Evolutionary conservation across 768 basidiomycete genomes (phyloP), one percentile per base, ranked within the genome.

Genomic region (Naganishia vaughanmartiniae): DNA sequence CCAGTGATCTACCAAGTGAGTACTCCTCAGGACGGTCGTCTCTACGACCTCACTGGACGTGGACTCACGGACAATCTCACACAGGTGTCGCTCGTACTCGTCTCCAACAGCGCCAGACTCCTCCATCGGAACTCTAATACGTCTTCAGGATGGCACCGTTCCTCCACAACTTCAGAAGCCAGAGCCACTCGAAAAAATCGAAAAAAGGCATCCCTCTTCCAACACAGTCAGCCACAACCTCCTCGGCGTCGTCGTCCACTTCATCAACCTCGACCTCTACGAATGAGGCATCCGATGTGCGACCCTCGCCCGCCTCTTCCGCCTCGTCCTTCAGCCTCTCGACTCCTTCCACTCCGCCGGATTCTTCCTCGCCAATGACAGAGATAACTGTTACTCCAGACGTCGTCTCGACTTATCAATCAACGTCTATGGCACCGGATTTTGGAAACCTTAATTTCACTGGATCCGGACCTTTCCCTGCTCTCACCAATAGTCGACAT

Each of bases 211-310:
- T 17, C 7, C 33, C 57, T 36, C 19, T 51, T n/a, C n/a, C 48
- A 1, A 51, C 3, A 6, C n/a, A 51, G 6, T 26, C 48, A 26
- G n/a, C 48, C 48, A 6, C 48, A n/a, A 21, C 48, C 7, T 51
- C 48, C 19, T 51, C 48, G 48, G 24, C 48, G 48, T 15, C 54
- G 14, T 56, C 54, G 21, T 30, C 57, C 36, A 24, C 15, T 19
- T 58, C 57, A 58, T 58, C 57, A 36, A 33, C 57, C 4, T 33
- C 57, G 15, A 34, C 55, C 19, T 56, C 55, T 30, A 31, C 57
- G 19, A 34, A 21, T 58, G 31, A 21, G 21, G n/a, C 10, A 33
- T 58, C 57, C 31, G 34, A 58, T 36, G 57, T 34, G 34, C 34
- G 34, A 39, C 34, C 57, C 7, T 58, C 57, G 34, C 57, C 57